These are phyloP conservation scores for Schizosaccharomyces cryophilus DNA, from an alignment of 805 yeast genomes.

Conservation along the genomic window DNA sequence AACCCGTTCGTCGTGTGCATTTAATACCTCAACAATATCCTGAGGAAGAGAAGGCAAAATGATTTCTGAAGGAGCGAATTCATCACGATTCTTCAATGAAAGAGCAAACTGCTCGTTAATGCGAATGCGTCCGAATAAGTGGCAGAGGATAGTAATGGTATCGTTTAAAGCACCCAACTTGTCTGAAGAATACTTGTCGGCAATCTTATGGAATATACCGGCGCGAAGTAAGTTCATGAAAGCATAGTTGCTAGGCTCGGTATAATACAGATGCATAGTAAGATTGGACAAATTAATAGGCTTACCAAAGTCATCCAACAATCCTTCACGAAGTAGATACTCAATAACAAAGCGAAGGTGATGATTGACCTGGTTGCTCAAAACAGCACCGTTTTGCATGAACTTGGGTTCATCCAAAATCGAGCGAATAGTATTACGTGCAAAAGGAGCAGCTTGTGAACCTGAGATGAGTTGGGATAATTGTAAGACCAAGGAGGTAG, in stretches of 20 bases:
- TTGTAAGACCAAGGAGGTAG: background rate
- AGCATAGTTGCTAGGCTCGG: background rate
- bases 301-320: background rate
- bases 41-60: background rate
- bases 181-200: background rate
- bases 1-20: background rate
- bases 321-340: conserved; percentile 1
- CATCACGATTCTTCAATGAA: background rate
- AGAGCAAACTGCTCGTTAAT: background rate
- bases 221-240: background rate
- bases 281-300: background rate
- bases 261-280: background rate
- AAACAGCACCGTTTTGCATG: background rate
- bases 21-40: background rate
- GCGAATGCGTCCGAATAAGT: background rate
- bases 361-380: background rate
- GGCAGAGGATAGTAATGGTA: background rate
- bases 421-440: background rate
- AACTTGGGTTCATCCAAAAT: background rate
- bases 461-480: background rate
- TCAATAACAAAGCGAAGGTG: conserved; percentile 1
- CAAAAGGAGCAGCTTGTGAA: background rate
- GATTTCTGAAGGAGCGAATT: background rate
- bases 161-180: background rate
- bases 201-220: conserved; percentile 1